Evolutionary conservation across 345 rosid genomes (phyloP).

Genomic region (Melastoma malabathricum): DNA sequence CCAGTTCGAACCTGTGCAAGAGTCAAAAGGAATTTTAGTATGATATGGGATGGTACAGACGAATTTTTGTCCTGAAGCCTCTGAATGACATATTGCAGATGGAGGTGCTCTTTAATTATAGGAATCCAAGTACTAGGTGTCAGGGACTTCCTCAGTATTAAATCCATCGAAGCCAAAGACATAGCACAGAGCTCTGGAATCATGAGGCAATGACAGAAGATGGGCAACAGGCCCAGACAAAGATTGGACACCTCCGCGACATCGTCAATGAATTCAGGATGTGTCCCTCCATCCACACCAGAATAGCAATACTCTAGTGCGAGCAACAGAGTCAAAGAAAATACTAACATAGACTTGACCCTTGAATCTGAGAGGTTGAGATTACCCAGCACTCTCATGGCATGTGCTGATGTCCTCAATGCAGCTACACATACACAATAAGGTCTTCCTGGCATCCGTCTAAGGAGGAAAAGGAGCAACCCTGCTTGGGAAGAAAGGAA

Average conservation of each 20-base stretch:
- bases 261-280: slow-evolving; percentile 31
- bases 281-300: slow-evolving; percentile 14
- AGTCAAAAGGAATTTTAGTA: slow-evolving; percentile 63
- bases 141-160: slow-evolving; percentile 43
- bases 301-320: slow-evolving; percentile 28
- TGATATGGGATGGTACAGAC: slow-evolving; percentile 28
- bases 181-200: slow-evolving; percentile 39
- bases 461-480: slow-evolving; percentile 47
- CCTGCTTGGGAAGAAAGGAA: slow-evolving; percentile 57
- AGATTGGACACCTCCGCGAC: slow-evolving; percentile 51
- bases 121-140: slow-evolving; percentile 85
- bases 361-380: slow-evolving; percentile 27
- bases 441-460: slow-evolving; percentile 28
- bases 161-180: slow-evolving; percentile 50
- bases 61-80: slow-evolving; percentile 58
- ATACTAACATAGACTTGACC: slow-evolving; percentile 35
- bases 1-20: slow-evolving; percentile 68
- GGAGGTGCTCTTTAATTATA: slow-evolving; percentile 56
- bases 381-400: slow-evolving; percentile 49
- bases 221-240: slow-evolving; percentile 54
- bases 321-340: slow-evolving; percentile 51
- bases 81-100: slow-evolving; percentile 35
- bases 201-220: slow-evolving; percentile 50
- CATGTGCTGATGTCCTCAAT: slow-evolving; percentile 43
- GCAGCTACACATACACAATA: slow-evolving; percentile 32